Conservation (phyloP, 129 eudicot genomes). For the Apium graveolens region DNA sequence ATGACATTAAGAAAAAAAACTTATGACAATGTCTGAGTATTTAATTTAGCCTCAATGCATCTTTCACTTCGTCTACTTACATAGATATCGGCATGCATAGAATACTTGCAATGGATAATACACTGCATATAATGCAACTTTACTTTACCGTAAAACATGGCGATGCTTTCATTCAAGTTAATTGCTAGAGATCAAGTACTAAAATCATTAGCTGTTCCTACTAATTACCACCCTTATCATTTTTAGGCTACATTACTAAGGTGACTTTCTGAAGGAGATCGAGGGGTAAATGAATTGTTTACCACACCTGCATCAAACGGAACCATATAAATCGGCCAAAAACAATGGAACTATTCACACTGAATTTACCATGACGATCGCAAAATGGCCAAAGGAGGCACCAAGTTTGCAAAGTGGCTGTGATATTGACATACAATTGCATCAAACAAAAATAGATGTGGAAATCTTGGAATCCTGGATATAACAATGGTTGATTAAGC, state of each 20-base stretch:
- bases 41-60: background rate
- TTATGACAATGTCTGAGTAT: background rate
- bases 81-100: background rate
- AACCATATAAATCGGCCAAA: background rate
- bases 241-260: conserved; percentile 22
- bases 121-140: too few relatives aligned
- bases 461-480: background rate
- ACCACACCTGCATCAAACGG: conserved; percentile 7
- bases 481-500: background rate
- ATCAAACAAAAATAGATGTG: too few relatives aligned
- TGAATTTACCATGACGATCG: background rate
- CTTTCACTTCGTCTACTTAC: background rate
- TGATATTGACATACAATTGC: background rate
- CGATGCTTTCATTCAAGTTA: background rate
- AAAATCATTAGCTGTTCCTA: background rate
- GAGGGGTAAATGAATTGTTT: conserved; percentile 6
- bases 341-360: background rate
- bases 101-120: too few relatives aligned
- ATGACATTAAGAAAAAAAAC: background rate
- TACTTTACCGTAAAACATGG: background rate
- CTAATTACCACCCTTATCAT: background rate
- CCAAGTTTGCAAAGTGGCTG: background rate
- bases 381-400: background rate
- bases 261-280: conserved; percentile 8
- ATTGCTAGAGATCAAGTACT: background rate